Percentiles rank a stretch among this genome's conserved stretches.
Evolutionary conservation across 768 basidiomycete species (phyloP).

Genomic region (Mrakia blollopis): DNA sequence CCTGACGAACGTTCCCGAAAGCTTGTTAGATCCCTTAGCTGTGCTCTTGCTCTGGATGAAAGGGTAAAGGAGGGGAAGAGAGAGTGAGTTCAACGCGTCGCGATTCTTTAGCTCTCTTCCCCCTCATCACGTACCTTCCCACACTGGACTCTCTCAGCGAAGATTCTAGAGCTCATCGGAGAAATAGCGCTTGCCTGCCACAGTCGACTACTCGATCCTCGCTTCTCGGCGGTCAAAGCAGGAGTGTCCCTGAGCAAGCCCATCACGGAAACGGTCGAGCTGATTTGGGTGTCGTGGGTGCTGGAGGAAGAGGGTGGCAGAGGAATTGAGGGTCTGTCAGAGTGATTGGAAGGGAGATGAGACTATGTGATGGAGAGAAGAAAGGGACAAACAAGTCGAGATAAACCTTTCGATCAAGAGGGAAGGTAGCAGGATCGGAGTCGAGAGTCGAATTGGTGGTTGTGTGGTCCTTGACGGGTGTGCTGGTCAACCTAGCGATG

Average conservation of each 20-base stretch:
- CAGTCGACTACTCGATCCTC: not conserved
- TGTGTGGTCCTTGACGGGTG: conserved; percentile 61
- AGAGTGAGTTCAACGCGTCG: not conserved
- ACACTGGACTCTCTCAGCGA: not conserved
- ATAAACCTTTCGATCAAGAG: conserved; percentile 52
- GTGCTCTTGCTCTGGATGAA: not conserved
- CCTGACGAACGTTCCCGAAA: not conserved
- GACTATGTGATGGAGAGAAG: not conserved
- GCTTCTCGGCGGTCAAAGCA: not conserved
- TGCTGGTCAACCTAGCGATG: conserved; percentile 64
- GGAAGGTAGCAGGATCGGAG: conserved; percentile 47
- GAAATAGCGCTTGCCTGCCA: not conserved
- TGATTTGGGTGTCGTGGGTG: conserved; percentile 26
- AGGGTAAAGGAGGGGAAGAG: not conserved
- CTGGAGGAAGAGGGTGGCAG: not conserved
- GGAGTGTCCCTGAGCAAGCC: conserved; percentile 44
- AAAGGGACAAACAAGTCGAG: conserved; percentile 52
- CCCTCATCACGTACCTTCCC: not conserved
- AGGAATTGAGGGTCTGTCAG: no score
- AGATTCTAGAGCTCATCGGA: not conserved
- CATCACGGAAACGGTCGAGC: conserved; percentile 37
- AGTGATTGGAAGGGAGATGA: no score
- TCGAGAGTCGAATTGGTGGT: conserved; percentile 80
- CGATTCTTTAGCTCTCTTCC: no score
- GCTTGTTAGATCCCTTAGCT: not conserved